Percentiles rank a stretch among this genome's conserved stretches.
These are phyloP conservation scores for Saccharomycodes ludwigii DNA, from an alignment of 805 yeast species.

Conservation along the genomic window DNA sequence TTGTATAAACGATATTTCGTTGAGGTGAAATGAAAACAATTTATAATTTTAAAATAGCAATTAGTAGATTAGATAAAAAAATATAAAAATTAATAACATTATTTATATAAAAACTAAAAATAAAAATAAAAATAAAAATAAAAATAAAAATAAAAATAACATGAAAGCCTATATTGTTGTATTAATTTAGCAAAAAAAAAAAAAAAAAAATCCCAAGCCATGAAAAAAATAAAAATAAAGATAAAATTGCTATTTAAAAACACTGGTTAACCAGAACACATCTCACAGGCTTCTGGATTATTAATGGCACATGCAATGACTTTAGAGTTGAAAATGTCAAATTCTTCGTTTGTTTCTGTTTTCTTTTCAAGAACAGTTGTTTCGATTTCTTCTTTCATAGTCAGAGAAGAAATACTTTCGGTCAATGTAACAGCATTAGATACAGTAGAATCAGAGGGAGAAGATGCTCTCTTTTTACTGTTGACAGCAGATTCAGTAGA, in stretches of 20 bases:
- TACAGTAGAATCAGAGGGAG: conserved; percentile 25
- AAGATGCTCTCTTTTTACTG: conserved; percentile 15
- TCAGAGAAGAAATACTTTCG: conserved; percentile 22
- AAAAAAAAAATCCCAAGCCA: too few species aligned
- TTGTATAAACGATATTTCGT: too few species aligned
- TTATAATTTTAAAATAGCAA: too few species aligned
- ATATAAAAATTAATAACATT: too few species aligned
- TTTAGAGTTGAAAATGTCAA: conserved; percentile 81
- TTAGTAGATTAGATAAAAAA: too few species aligned
- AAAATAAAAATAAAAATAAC: too few species aligned
- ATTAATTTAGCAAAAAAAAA: conserved; percentile 3
- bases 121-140: too few species aligned
- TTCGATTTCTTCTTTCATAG: conserved; percentile 20
- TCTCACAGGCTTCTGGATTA: conserved; percentile 95
- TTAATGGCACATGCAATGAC: conserved; percentile 94
- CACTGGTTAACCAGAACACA: conserved; percentile 88
- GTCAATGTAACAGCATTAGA: conserved; percentile 33
- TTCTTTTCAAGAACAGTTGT: conserved; percentile 13
- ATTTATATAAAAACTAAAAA: too few species aligned
- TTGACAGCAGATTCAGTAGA: conserved; percentile 10
- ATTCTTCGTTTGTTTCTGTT: conserved; percentile 28
- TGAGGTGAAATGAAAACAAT: too few species aligned
- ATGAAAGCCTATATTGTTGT: too few species aligned
- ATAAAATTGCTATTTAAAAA: conserved; percentile 2
- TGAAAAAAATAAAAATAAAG: too few species aligned